These are phyloP conservation scores for Fragilaria radians DNA, from an alignment of 108 stramenopile genomes.

Conservation along the genomic window DNA sequence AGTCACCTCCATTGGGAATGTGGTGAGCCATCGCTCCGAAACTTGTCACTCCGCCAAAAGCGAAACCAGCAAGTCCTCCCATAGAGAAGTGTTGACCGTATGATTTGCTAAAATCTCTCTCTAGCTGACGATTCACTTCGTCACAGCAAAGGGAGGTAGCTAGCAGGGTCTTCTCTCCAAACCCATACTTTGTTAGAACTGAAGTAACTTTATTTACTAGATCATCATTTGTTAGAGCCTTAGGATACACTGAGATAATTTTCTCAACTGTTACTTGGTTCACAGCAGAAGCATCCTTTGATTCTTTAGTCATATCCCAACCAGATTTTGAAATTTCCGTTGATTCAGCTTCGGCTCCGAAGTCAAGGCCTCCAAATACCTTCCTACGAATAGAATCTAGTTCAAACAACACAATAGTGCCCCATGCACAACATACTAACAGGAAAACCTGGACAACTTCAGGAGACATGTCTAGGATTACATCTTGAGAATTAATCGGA, in stretches of 20 bases:
- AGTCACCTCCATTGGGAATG: slow-evolving; percentile 56
- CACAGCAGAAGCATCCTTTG: neutral
- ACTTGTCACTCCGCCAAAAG: slow-evolving; percentile 55
- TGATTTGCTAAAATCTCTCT: slow-evolving; percentile 15
- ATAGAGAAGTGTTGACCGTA: slow-evolving; percentile 51
- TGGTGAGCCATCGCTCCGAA: slow-evolving; percentile 67
- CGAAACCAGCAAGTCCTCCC: slow-evolving; percentile 67
- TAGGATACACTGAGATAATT: slow-evolving; percentile 14
- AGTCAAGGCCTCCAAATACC: neutral
- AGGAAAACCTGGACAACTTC: neutral
- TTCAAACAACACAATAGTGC: neutral
- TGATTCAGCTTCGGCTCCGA: neutral
- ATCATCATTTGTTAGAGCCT: slow-evolving; percentile 34
- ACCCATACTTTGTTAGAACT: slow-evolving; percentile 18
- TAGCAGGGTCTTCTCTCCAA: slow-evolving; percentile 20
- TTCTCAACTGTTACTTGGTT: neutral
- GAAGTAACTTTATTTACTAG: slow-evolving; percentile 14
- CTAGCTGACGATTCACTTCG: slow-evolving; percentile 24
- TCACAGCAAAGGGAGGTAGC: slow-evolving; percentile 42
- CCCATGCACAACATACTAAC: neutral
- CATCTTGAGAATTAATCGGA: neutral
- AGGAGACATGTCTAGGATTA: neutral
- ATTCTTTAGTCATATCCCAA: neutral
- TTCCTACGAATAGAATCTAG: neutral
- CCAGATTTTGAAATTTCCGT: neutral